Conservation (phyloP, 2,329 filamentous ascomycete genomes). For the Tothia fuscella region DNA sequence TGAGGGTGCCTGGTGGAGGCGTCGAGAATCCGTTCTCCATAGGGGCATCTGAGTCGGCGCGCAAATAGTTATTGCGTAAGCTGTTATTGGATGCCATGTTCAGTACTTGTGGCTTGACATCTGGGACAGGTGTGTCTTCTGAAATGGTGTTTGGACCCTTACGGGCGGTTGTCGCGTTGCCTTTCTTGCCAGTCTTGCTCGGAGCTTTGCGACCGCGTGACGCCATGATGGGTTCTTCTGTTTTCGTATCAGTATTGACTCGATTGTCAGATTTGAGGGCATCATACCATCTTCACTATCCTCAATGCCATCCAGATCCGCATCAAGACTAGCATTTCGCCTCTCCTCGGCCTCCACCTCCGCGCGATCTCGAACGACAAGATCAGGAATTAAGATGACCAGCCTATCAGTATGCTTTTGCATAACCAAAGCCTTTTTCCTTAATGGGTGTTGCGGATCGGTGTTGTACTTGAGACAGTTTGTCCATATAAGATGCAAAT, state of each 20-base stretch:
- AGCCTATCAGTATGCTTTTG: conserved; percentile 95
- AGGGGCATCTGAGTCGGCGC: conserved; percentile 60
- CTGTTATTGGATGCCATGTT: conserved; percentile 34
- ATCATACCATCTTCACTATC: conserved; percentile 91
- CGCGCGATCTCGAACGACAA: conserved; percentile 77
- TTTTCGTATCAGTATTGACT: too few species aligned
- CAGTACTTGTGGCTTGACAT: conserved; percentile 61
- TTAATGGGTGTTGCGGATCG: conserved; percentile 72
- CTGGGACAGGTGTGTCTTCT: conserved; percentile 66
- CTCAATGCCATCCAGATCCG: conserved; percentile 69
- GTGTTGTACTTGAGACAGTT: conserved; percentile 96
- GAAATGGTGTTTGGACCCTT: conserved; percentile 62
- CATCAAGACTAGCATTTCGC: conserved; percentile 70
- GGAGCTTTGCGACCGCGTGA: conserved; percentile 83
- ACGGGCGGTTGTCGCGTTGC: conserved; percentile 44
- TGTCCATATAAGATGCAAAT: conserved; percentile 90
- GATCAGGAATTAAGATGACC: conserved; percentile 86
- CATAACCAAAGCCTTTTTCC: conserved; percentile 93
- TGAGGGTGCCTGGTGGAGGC: conserved; percentile 65
- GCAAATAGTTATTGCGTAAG: conserved; percentile 40
- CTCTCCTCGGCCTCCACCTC: conserved; percentile 70
- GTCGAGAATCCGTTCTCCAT: conserved; percentile 79
- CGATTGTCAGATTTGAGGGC: too few species aligned
- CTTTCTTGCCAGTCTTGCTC: conserved; percentile 64
- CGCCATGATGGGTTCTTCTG: conserved; percentile 94